Percentiles rank a stretch among this genome's conserved stretches.
Evolutionary conservation across 1,284 basidiomycete genomes (phyloP).

Genomic region (Grifola frondosa): DNA sequence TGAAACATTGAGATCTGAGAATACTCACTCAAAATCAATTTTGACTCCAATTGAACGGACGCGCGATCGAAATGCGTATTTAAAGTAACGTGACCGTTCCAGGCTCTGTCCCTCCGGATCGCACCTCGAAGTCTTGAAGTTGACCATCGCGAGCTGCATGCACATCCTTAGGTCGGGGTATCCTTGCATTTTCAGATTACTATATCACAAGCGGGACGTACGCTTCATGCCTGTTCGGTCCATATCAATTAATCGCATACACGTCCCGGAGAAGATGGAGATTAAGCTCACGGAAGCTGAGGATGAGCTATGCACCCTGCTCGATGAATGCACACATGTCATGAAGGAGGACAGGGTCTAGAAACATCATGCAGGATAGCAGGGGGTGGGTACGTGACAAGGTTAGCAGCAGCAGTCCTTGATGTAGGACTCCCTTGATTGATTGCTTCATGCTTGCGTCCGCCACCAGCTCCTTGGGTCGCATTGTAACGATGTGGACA

Average conservation of each 20-base stretch:
- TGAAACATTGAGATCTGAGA: no score
- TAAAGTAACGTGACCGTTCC: no score
- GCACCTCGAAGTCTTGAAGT: no score
- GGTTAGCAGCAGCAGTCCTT: conserved; percentile 46
- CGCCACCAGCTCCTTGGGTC: conserved; percentile 72
- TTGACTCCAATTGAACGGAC: no score
- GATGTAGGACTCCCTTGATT: background rate
- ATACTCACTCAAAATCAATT: no score
- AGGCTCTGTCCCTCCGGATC: no score
- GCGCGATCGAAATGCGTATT: no score
- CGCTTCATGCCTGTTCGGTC: background rate
- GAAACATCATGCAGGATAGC: conserved; percentile 81
- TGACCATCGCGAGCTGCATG: no score
- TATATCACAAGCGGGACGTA: background rate
- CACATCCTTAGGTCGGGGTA: no score
- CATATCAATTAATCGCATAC: conserved; percentile 14
- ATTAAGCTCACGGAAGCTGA: conserved; percentile 59
- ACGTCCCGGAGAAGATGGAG: conserved; percentile 23
- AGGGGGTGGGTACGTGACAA: conserved; percentile 99
- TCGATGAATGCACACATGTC: conserved; percentile 65
- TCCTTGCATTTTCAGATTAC: no score
- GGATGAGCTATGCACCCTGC: conserved; percentile 57
- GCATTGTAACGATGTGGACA: conserved; percentile 91
- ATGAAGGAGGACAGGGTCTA: conserved; percentile 50
- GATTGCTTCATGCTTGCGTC: background rate